Percentiles rank a stretch among this genome's conserved stretches.
These are phyloP conservation scores for Cucumis cinereus DNA, from an alignment of 306 rosid species.

Conservation along the genomic window DNA sequence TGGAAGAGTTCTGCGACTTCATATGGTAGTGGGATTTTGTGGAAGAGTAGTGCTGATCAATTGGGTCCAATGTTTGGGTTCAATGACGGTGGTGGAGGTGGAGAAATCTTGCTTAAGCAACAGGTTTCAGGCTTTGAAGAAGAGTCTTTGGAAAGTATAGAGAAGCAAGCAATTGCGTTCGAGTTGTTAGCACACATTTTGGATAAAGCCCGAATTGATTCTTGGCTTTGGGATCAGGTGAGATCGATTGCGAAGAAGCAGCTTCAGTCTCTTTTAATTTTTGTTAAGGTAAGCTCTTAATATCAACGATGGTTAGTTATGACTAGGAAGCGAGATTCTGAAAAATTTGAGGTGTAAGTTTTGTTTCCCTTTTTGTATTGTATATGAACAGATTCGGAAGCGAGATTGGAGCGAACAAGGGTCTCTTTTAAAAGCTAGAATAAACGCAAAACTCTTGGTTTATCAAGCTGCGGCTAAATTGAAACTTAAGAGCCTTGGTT, in stretches of 20 bases:
- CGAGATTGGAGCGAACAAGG: slow-evolving; percentile 96
- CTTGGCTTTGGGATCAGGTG: slow-evolving; percentile 69
- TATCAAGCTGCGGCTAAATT: slow-evolving; percentile 63
- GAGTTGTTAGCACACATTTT: slow-evolving; percentile 67
- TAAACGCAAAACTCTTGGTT: slow-evolving; percentile 62
- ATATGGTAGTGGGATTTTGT: slow-evolving; percentile 54
- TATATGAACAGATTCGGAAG: slow-evolving; percentile 70
- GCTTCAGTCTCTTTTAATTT: slow-evolving; percentile 60
- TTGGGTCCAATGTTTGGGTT: slow-evolving; percentile 43
- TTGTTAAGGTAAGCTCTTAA: slow-evolving; percentile 51
- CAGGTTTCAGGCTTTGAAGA: slow-evolving; percentile 71
- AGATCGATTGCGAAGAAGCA: slow-evolving; percentile 75
- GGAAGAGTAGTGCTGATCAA: slow-evolving; percentile 63
- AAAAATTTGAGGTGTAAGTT: not conserved
- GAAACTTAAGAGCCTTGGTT: slow-evolving; percentile 54
- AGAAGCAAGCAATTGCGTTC: slow-evolving; percentile 79
- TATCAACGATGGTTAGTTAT: not conserved
- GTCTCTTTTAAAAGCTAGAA: slow-evolving; percentile 55
- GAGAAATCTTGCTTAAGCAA: slow-evolving; percentile 38
- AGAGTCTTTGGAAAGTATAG: slow-evolving; percentile 73
- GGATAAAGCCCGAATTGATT: slow-evolving; percentile 43
- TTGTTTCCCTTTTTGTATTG: not conserved
- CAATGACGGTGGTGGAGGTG: slow-evolving; percentile 34
- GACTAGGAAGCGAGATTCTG: not conserved
- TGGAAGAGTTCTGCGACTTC: slow-evolving; percentile 34